These are phyloP conservation scores for Candida broadrunensis DNA, from an alignment of 805 yeast species.

Conservation along the genomic window DNA sequence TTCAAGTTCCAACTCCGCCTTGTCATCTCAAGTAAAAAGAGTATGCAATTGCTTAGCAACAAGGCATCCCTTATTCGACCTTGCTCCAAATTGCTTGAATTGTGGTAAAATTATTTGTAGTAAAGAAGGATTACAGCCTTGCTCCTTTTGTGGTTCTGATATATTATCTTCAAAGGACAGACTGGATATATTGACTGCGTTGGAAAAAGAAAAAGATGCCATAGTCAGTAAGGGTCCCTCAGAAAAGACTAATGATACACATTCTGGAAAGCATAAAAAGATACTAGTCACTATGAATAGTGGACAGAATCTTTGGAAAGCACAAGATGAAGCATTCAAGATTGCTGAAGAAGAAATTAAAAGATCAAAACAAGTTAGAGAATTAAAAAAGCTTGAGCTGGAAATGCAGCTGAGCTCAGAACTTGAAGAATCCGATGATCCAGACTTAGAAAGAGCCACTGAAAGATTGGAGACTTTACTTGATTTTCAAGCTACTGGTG, in stretches of 20 bases:
- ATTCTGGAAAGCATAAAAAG: constrained; percentile 29
- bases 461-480: constrained; percentile 69
- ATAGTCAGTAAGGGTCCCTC: constrained; percentile 25
- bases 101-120: constrained; percentile 94
- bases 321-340: constrained; percentile 64
- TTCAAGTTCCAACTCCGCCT: constrained; percentile 5
- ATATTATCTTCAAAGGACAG: constrained; percentile 65
- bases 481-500: constrained; percentile 79
- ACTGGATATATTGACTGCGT: constrained; percentile 48
- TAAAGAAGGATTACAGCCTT: constrained; percentile 87
- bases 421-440: constrained; percentile 41
- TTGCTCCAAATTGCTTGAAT: constrained; percentile 88
- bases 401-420: constrained; percentile 43
- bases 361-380: constrained; percentile 19
- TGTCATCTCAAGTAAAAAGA: constrained; percentile 16
- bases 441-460: constrained; percentile 67
- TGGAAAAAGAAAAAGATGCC: constrained; percentile 52
- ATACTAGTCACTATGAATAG: constrained; percentile 54
- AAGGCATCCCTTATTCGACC: constrained; percentile 81
- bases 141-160: constrained; percentile 75
- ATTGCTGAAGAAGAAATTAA: constrained; percentile 47
- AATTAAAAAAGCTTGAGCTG: constrained; percentile 38
- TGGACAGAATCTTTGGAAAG: constrained; percentile 62
- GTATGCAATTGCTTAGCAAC: constrained; percentile 83
- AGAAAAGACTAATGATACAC: constrained; percentile 14